A percentile compares a stretch with the other conserved stretches of the same genome.
Evolutionary conservation across 2,329 filamentous ascomycete genomes (phyloP).

Genomic region (Monosporascus sp.): DNA sequence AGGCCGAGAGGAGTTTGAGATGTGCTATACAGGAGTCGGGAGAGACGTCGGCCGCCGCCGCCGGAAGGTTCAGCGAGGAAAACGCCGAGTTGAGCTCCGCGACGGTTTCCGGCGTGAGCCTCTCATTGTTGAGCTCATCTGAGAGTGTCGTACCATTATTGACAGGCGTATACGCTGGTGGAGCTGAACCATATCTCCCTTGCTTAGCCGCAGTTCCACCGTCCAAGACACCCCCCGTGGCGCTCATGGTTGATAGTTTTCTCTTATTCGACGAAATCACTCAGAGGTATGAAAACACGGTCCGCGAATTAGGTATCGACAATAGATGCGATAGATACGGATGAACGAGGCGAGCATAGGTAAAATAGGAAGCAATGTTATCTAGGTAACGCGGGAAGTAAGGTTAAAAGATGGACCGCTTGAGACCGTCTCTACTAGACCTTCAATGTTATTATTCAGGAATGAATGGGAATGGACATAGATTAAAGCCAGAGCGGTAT

Average conservation of each 20-base stretch:
- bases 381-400: no score
- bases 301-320: no score
- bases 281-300: constrained; percentile 2
- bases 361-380: no score
- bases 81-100: constrained; percentile 28
- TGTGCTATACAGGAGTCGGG: constrained; percentile 63
- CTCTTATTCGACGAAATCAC: no score
- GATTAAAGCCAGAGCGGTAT: no score
- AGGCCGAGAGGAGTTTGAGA: constrained; percentile 65
- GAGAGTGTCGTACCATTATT: neutral
- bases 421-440: no score
- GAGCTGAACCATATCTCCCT: neutral
- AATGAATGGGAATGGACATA: no score
- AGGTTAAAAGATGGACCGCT: no score
- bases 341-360: no score
- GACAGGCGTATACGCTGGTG: constrained; percentile 1
- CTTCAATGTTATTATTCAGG: no score
- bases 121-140: neutral
- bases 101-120: constrained; percentile 9
- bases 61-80: constrained; percentile 31
- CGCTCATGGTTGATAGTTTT: neutral
- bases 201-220: neutral
- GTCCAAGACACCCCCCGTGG: neutral
- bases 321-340: no score
- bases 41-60: constrained; percentile 30